Conservation (phyloP, 768 basidiomycete species). For the Fomitopsis pulvina region DNA sequence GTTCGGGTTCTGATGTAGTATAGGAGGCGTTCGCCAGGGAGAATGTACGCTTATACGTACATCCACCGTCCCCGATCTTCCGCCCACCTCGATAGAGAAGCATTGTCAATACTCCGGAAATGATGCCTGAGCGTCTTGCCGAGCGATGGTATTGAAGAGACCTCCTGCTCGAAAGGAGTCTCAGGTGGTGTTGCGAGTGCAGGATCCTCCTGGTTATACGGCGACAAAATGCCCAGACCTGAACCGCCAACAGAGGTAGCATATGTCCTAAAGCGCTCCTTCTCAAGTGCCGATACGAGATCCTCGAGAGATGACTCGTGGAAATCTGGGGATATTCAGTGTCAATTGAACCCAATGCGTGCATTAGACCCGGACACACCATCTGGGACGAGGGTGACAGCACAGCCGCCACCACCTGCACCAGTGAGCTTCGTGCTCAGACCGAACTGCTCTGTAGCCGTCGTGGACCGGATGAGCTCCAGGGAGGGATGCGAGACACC, state of each 20-base stretch:
- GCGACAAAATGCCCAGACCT: conserved; percentile 82
- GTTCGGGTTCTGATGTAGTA: background rate
- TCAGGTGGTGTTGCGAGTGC: conserved; percentile 19
- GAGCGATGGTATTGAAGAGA: conserved; percentile 3
- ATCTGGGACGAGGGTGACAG: conserved; percentile 92
- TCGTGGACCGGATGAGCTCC: conserved; percentile 74
- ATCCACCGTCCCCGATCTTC: conserved; percentile 50
- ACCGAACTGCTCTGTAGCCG: conserved; percentile 52
- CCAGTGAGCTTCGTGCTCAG: conserved; percentile 95
- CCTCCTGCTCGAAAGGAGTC: conserved; percentile 21
- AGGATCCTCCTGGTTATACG: conserved; percentile 20
- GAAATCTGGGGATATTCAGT: conserved; percentile 52
- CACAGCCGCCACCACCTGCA: conserved; percentile 97
- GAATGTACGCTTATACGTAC: no score
- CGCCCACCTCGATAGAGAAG: conserved; percentile 48
- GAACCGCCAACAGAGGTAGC: conserved; percentile 90
- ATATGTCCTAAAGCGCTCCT: conserved; percentile 74
- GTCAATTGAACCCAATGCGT: background rate
- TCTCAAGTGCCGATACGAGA: conserved; percentile 54
- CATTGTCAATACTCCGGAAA: conserved; percentile 37
- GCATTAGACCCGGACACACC: conserved; percentile 40
- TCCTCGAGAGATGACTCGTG: conserved; percentile 46
- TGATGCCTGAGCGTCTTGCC: conserved; percentile 22
- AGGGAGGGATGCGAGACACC: conserved; percentile 89
- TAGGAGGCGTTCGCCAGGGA: no score